Conservation (phyloP, 345 rosid genomes). For the Eucalyptus microcorys region DNA sequence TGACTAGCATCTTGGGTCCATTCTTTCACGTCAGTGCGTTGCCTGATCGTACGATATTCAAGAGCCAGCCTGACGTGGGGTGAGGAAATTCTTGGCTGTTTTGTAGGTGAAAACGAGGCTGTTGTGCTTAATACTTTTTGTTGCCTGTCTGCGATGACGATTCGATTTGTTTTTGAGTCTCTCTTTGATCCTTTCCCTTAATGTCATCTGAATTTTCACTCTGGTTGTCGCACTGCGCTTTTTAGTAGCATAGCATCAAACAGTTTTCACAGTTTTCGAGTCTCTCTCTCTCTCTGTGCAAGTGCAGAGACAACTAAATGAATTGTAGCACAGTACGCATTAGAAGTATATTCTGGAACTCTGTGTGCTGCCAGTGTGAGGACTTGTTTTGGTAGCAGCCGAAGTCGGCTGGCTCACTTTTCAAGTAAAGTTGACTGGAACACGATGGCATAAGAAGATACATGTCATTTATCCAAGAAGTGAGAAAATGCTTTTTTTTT, state of each 20-base stretch:
- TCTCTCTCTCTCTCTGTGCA: not conserved
- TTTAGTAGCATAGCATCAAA: not conserved
- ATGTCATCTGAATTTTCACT: not conserved
- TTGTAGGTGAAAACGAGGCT: not conserved
- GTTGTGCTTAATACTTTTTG: not conserved
- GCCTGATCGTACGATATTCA: slow-evolving; percentile 73
- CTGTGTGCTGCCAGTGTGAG: not conserved
- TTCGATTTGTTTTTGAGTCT: not conserved
- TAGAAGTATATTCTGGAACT: not conserved
- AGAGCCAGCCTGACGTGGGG: slow-evolving; percentile 98
- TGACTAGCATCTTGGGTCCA: slow-evolving; percentile 96
- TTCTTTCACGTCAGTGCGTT: slow-evolving; percentile 91
- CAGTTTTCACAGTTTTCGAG: not conserved
- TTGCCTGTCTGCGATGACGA: not conserved
- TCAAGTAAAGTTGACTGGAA: not conserved
- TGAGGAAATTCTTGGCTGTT: slow-evolving; percentile 20
- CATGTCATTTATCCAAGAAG: not conserved
- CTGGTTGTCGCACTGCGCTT: not conserved
- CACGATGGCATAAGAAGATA: not conserved
- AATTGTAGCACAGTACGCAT: not conserved
- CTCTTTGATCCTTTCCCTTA: not conserved
- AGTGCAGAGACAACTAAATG: not conserved
- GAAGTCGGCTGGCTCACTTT: not conserved
- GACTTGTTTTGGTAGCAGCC: not conserved
- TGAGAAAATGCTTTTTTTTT: not conserved